A percentile compares a stretch with the other conserved stretches of the same genome.
These are phyloP conservation scores for Tylopilus orsonianus DNA, from an alignment of 1,284 basidiomycete species.

Conservation along the genomic window DNA sequence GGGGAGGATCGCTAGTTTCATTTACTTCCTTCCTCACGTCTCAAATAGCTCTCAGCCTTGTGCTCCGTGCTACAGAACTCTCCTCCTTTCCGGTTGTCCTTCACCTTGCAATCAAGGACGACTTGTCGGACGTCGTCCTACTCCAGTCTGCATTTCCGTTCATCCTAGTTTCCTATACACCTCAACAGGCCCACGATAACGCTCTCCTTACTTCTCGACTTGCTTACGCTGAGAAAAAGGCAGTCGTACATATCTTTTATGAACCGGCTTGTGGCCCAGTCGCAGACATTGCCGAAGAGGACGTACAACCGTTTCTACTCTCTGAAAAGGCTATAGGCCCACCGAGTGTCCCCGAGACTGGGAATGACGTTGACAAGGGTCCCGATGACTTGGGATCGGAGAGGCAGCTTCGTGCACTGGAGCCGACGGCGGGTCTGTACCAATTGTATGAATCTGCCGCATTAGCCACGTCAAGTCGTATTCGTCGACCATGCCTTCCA, in stretches of 20 bases:
- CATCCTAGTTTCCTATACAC: slow-evolving; percentile 60
- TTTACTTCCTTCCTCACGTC: slow-evolving; percentile 40
- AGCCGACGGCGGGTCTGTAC: slow-evolving; percentile 36
- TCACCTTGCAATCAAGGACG: slow-evolving; percentile 48
- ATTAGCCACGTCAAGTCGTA: slow-evolving; percentile 58
- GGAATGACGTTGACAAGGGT: slow-evolving; percentile 5
- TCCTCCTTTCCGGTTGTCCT: slow-evolving; percentile 48
- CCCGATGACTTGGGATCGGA: neutral
- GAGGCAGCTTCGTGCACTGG: slow-evolving; percentile 19
- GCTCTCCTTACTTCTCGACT: slow-evolving; percentile 70
- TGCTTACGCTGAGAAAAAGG: slow-evolving; percentile 55
- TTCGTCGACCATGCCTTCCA: slow-evolving; percentile 62
- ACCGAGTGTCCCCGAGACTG: slow-evolving; percentile 15
- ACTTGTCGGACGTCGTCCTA: slow-evolving; percentile 58
- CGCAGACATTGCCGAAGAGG: slow-evolving; percentile 57
- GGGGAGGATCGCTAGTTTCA: slow-evolving; percentile 46
- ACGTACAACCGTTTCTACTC: slow-evolving; percentile 58
- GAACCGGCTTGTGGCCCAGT: slow-evolving; percentile 37
- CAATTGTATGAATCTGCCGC: slow-evolving; percentile 64
- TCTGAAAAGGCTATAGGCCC: slow-evolving; percentile 36
- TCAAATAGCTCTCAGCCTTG: slow-evolving; percentile 40
- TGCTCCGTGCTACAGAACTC: slow-evolving; percentile 48
- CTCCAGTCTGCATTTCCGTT: slow-evolving; percentile 59
- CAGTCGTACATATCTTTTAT: slow-evolving; percentile 84
- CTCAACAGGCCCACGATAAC: slow-evolving; percentile 72